These are phyloP conservation scores for Aspergillus intermedius DNA, from an alignment of 2,329 filamentous ascomycete species.

Conservation along the genomic window DNA sequence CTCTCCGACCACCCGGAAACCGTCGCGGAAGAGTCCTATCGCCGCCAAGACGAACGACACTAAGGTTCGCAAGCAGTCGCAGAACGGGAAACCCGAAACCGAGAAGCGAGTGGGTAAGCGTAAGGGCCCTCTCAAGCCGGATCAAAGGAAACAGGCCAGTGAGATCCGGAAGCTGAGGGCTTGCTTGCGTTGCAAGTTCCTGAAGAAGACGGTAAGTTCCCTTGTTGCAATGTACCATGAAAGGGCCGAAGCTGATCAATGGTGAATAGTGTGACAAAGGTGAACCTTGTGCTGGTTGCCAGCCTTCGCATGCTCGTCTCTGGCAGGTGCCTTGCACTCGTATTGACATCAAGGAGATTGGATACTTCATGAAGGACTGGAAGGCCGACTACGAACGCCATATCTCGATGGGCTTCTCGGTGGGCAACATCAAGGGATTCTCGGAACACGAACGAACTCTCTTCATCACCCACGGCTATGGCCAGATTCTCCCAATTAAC, in stretches of 20 bases:
- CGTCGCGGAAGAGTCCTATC: constrained; percentile 65
- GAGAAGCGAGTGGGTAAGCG: constrained; percentile 93
- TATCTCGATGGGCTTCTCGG: constrained; percentile 75
- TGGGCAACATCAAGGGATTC: constrained; percentile 90
- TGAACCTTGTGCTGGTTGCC: constrained; percentile 89
- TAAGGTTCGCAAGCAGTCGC: constrained; percentile 69
- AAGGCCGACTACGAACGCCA: constrained; percentile 94
- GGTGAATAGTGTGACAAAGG: constrained; percentile 71
- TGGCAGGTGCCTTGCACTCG: constrained; percentile 98
- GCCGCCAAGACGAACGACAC: constrained; percentile 75
- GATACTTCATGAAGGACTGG: constrained; percentile 99
- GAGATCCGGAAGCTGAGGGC: constrained; percentile 93
- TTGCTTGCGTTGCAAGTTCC: constrained; percentile 92
- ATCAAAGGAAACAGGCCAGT: constrained; percentile 92
- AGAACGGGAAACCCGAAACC: constrained; percentile 70
- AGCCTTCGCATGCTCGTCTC: constrained; percentile 87
- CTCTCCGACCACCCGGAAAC: constrained; percentile 60
- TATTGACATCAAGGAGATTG: constrained; percentile 97
- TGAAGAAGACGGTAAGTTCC: constrained; percentile 73
- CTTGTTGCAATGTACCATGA: background rate
- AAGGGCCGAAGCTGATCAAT: background rate
- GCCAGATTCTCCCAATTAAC: constrained; percentile 84
- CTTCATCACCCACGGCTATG: constrained; percentile 95
- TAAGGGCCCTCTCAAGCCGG: constrained; percentile 81
- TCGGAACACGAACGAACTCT: constrained; percentile 58